Evolutionary conservation across 139 green algal species (phyloP), one percentile per base, ranked within the genome.

Genomic region (Haematococcus sp.): DNA sequence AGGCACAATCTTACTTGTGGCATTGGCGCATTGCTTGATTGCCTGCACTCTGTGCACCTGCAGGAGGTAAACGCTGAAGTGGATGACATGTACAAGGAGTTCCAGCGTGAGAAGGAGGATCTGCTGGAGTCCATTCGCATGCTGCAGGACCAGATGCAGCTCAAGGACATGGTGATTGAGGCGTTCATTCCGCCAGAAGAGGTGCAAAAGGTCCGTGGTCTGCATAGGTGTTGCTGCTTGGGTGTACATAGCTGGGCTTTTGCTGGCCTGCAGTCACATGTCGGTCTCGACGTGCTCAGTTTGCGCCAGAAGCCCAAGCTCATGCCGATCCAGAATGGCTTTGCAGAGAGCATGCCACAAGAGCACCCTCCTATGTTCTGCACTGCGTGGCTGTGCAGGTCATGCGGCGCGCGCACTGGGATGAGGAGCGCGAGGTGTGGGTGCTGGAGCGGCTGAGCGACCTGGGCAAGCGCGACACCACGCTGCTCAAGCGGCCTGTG

Each of bases 131-230:
- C 44, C 44, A 76, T 92, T 23, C 87, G 89, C 59, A 81, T 88
- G 67, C 80, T 95, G 74, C 84, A 92, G 32, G 84, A 92, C 67
- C 84, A 95, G 74, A 87, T 94, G 80, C 78, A 86, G 63, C 83
- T 94, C 15, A 94, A 93, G 77, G 84, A 91, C 70, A 84, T 90
- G 70, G 87, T 96, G 30, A 94, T 96, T 52, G 86, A 88, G 31
- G 82, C 85, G 2, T 96, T 94, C 83, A 88, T 94, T 13, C 91
- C 91, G 1, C 76, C 82, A 3, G 85, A 90, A 54, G 86, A 91
- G 65, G 84, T 89, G 32, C 73, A 85, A 30, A 93, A 93, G 86
- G 88, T 92, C 55, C 15, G 68, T 32, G 23, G 55, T 23, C 22
- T 40, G 33, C 7, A n/a, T n/a, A n/a, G 40, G 40, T 49, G 40